Percentiles rank a stretch among this genome's conserved stretches.
Evolutionary conservation across 495 filamentous ascomycete genomes (phyloP).

Genomic region (Terfezia claveryi): DNA sequence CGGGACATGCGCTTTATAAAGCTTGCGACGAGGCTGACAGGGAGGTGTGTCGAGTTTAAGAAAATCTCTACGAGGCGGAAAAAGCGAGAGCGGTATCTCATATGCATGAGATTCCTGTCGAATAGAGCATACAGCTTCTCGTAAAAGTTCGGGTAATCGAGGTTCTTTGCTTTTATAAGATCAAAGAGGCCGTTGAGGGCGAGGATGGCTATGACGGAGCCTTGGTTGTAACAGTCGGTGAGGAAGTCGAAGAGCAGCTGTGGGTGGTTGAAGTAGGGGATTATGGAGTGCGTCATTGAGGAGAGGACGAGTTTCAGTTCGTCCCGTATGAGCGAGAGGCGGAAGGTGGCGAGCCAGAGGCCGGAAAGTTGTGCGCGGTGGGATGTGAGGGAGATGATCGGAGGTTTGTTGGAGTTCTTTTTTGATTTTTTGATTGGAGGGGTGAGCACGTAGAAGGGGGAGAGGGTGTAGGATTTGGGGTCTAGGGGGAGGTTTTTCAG

Average conservation of each 20-base stretch:
- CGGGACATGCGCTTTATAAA: constrained; percentile 86
- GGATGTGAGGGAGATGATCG: constrained; percentile 29
- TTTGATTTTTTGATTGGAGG: neutral
- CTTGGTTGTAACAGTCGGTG: constrained; percentile 70
- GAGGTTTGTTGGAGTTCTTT: neutral
- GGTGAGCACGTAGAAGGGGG: neutral
- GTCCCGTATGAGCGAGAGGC: constrained; percentile 37
- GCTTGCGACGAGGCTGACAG: constrained; percentile 69
- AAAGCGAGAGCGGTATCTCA: constrained; percentile 78
- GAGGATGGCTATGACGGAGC: constrained; percentile 65
- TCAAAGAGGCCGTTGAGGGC: constrained; percentile 89
- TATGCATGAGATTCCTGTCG: constrained; percentile 66
- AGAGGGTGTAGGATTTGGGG: neutral
- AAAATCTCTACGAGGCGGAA: constrained; percentile 86
- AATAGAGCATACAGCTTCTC: constrained; percentile 78
- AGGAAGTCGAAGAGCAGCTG: constrained; percentile 95
- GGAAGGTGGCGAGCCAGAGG: constrained; percentile 61
- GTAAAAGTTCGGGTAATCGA: constrained; percentile 94
- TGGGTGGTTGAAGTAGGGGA: constrained; percentile 66
- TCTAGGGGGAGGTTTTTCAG: neutral
- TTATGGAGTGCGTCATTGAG: constrained; percentile 50
- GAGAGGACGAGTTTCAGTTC: constrained; percentile 61
- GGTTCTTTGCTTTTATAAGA: constrained; percentile 74
- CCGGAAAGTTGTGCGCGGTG: constrained; percentile 60
- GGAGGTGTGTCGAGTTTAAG: constrained; percentile 78